Evolutionary conservation across 2,329 filamentous ascomycete genomes (phyloP).

Genomic region (Aspergillus sp.): DNA sequence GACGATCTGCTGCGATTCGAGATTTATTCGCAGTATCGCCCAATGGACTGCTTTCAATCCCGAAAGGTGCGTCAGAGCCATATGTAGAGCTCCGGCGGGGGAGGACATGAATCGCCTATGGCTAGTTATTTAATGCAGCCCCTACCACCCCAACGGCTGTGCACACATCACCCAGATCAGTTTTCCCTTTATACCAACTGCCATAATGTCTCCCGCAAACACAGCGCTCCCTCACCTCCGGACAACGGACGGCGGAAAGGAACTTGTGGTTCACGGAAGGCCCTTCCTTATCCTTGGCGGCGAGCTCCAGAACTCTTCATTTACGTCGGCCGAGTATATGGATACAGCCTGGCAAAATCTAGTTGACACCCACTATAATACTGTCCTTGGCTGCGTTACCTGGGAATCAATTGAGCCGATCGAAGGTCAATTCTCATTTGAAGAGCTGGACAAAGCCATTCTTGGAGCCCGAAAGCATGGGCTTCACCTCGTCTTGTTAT

Average conservation of each 20-base stretch:
- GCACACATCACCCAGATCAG: neutral
- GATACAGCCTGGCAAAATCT: slow-evolving; percentile 45
- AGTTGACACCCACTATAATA: slow-evolving; percentile 44
- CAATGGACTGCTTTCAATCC: neutral
- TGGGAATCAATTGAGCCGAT: slow-evolving; percentile 51
- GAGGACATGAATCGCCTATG: neutral
- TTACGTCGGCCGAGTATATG: slow-evolving; percentile 49
- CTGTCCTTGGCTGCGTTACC: slow-evolving; percentile 45
- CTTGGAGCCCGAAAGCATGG: slow-evolving; percentile 23
- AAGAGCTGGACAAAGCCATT: slow-evolving; percentile 35
- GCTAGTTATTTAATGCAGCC: neutral
- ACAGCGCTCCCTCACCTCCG: neutral
- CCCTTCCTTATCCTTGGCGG: slow-evolving; percentile 48
- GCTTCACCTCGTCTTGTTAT: slow-evolving; percentile 41
- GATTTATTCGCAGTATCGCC: neutral
- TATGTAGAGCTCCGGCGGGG: neutral
- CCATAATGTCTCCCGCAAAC: neutral
- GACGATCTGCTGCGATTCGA: neutral
- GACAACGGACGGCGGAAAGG: slow-evolving; percentile 18
- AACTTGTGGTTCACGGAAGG: slow-evolving; percentile 46
- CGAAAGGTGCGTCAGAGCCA: neutral
- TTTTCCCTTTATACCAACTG: neutral
- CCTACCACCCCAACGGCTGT: neutral
- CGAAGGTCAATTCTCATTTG: slow-evolving; percentile 46
- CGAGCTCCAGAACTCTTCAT: slow-evolving; percentile 50